These are phyloP conservation scores for Caloboletus firmus DNA, from an alignment of 1,284 basidiomycete genomes.

Conservation along the genomic window DNA sequence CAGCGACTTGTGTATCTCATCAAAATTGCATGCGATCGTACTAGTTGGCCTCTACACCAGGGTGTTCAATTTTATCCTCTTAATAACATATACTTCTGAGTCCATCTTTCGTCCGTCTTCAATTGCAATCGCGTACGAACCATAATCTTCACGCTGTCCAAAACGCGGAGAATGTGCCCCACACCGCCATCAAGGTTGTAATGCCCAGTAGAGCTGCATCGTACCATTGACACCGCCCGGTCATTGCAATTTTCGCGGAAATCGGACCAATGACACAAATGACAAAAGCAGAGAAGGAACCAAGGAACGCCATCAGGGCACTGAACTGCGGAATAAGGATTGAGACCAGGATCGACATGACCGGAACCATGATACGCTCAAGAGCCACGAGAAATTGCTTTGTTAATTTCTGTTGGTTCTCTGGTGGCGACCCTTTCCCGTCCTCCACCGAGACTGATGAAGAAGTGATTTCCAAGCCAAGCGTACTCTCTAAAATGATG, in stretches of 20 bases:
- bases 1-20: not conserved
- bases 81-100: not conserved
- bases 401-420: slow-evolving; percentile 16
- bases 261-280: slow-evolving; percentile 83
- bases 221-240: slow-evolving; percentile 46
- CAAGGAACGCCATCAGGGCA: slow-evolving; percentile 88
- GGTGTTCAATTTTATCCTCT: not conserved
- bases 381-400: slow-evolving; percentile 51
- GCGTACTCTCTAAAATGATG: slow-evolving; percentile 72
- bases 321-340: slow-evolving; percentile 85
- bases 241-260: slow-evolving; percentile 58
- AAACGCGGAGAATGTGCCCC: slow-evolving; percentile 78
- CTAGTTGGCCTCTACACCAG: not conserved
- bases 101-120: not conserved
- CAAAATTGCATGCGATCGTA: slow-evolving; percentile 2
- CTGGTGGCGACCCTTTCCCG: slow-evolving; percentile 24
- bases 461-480: slow-evolving; percentile 58
- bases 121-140: not conserved
- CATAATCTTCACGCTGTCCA: slow-evolving; percentile 30
- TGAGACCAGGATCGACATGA: slow-evolving; percentile 66
- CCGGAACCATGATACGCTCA: slow-evolving; percentile 62
- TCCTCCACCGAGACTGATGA: slow-evolving; percentile 41
- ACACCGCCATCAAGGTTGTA: slow-evolving; percentile 66
- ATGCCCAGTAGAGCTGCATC: slow-evolving; percentile 60
- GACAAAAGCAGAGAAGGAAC: slow-evolving; percentile 83